A percentile compares a stretch with the other conserved stretches of the same genome.
Conservation (phyloP, 176 grass and related monocot species). For the Carex pumila region DNA sequence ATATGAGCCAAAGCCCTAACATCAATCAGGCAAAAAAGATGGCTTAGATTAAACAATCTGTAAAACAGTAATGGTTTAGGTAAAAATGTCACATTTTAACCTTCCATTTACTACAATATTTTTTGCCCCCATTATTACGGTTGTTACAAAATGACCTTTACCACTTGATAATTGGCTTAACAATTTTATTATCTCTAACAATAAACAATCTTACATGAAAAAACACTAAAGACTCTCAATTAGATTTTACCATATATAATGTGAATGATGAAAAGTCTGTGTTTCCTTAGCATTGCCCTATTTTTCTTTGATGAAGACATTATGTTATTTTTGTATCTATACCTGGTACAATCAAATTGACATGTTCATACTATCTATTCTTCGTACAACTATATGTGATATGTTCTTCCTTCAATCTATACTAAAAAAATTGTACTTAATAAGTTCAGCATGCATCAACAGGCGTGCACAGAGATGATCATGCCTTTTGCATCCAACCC, state of each 20-base stretch:
- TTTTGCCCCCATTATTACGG: neutral
- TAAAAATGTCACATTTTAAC: neutral
- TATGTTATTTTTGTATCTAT: neutral
- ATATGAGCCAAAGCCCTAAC: neutral
- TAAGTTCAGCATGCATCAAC: conserved; percentile 19
- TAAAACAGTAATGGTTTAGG: neutral
- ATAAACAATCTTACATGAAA: neutral
- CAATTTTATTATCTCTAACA: neutral
- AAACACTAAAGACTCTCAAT: neutral
- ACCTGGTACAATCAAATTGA: neutral
- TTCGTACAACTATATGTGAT: neutral
- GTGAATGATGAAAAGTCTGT: neutral
- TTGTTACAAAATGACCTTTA: neutral
- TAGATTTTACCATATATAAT: neutral
- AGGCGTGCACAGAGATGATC: conserved; percentile 99
- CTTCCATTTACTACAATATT: neutral
- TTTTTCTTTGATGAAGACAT: neutral
- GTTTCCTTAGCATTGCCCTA: neutral
- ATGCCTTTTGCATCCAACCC: conserved; percentile 82
- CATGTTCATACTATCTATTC: neutral
- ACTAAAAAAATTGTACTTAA: neutral
- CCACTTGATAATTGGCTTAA: neutral
- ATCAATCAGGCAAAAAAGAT: neutral
- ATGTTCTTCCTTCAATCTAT: neutral
- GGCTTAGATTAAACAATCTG: neutral